phyloP scores from a whole-genome alignment of 2,329 filamentous ascomycete species.

The Aspergillus novofumigatus region DNA sequence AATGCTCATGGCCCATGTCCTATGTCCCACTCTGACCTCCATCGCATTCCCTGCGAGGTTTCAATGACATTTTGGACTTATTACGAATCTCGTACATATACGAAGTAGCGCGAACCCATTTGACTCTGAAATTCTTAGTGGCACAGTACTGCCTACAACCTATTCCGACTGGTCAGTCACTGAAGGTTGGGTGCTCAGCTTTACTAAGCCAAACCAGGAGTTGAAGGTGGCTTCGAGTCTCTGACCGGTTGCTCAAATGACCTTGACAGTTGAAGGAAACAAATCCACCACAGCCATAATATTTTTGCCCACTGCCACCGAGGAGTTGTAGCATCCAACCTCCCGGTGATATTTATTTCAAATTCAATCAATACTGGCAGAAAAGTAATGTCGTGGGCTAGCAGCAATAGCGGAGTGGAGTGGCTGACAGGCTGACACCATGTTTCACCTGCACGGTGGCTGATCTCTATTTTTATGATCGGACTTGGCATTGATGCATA shows the following conservation, averaged over 20 bases:
- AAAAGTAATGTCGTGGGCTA: too few relatives aligned
- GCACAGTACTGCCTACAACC: too few relatives aligned
- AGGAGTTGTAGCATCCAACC: neutral
- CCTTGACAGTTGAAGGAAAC: neutral
- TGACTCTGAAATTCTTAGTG: too few relatives aligned
- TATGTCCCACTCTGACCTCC: too few relatives aligned
- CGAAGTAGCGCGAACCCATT: too few relatives aligned
- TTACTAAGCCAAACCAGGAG: neutral
- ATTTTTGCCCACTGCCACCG: neutral
- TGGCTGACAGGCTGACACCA: neutral
- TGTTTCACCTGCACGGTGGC: neutral
- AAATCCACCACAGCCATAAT: neutral
- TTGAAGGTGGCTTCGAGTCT: neutral
- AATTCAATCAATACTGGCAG: too few relatives aligned
- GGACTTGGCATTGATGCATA: neutral
- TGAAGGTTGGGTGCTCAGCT: neutral
- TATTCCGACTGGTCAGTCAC: too few relatives aligned
- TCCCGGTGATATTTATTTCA: neutral
- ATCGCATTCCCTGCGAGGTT: too few relatives aligned
- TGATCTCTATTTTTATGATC: neutral
- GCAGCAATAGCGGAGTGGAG: neutral
- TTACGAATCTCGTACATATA: too few relatives aligned
- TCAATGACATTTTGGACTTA: too few relatives aligned
- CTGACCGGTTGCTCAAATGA: neutral
- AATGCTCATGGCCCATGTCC: too few relatives aligned